Base-by-base conservation (phyloP, 495 filamentous ascomycete genomes). In the Neurospora sp. region DNA sequence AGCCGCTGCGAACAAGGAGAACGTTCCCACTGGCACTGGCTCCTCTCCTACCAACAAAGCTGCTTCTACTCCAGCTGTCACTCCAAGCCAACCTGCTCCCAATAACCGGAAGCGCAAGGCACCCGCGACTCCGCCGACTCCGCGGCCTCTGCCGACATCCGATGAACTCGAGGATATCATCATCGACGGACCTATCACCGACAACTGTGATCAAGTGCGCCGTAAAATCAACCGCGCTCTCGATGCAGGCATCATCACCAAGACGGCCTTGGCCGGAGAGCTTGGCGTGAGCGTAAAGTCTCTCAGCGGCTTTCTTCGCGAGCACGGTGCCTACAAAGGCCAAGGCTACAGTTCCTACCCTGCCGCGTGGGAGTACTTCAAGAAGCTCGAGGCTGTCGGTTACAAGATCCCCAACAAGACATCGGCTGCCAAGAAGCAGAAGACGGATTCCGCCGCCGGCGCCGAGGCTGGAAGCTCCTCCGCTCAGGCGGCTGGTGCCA, bases 191-290 rank as follows among this genome's bases (percentile, higher is more conserved):
- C 70, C 62, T n/a, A 75, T 80, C 35, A 72, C 70, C 69, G 75
- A 77, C 12, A 80, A 79, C 69, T 84, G 81, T 77, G 78, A 82
- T 44, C 78, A 78, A 12, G 79, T 86, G 46, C 83, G 86, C 8
- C 79, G 79, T 70, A 83, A 81, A 72, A 86, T 87, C 76, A 80
- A 80, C 66, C 75, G 75, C 69, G 78, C 84, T 66, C 76, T 86
- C 74, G 82, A 85, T 40, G 75, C 79, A 6, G 83, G 84, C 66
- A 82, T 83, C 70, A 86, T 85, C 82, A 86, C 83, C 71, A 83
- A 84, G 73, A 78, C 82, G 16, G 84, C 84, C 41, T 86, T 88
- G 73, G 76, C 78, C 16, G 73, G 76, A 4, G 79, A 81, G 31
- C 82, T 87, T 35, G 81, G 80, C n/a, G 78, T 80, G 42, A 82